Percentiles rank a stretch among this genome's conserved stretches.
Conservation (phyloP, 2,329 filamentous ascomycete genomes). For the Grosmannia penicillata region DNA sequence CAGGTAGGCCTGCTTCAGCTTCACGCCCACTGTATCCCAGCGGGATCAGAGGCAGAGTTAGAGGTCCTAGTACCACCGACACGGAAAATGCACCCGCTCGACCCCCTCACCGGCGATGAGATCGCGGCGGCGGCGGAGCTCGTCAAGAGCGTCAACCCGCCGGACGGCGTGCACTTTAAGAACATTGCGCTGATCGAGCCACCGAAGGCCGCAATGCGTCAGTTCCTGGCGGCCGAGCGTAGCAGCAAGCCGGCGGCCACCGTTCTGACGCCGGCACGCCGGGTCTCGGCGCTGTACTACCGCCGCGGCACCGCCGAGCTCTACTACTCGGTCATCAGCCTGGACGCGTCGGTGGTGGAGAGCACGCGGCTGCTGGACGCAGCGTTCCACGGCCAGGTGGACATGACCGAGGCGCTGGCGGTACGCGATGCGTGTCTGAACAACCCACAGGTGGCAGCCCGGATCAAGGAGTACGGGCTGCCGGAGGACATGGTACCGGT, state of each 20-base stretch:
- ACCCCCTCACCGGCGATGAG: slow-evolving; percentile 4
- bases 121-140: slow-evolving; percentile 3
- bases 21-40: too few relatives aligned
- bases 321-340: slow-evolving; percentile 9
- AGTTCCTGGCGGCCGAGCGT: slow-evolving; percentile 23
- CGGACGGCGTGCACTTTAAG: slow-evolving; percentile 24
- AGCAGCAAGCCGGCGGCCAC: slow-evolving; percentile 18
- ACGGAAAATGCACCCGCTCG: slow-evolving; percentile 4
- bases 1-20: too few relatives aligned
- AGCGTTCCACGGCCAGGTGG: slow-evolving; percentile 12
- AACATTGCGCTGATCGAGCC: slow-evolving; percentile 36
- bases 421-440: slow-evolving; percentile 17
- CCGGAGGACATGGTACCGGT: slow-evolving; percentile 28
- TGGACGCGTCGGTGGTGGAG: slow-evolving; percentile 7
- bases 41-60: too few relatives aligned
- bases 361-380: slow-evolving; percentile 16
- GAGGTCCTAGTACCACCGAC: too few relatives aligned
- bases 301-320: slow-evolving; percentile 6
- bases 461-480: slow-evolving; percentile 25
- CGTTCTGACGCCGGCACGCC: slow-evolving; percentile 25
- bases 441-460: slow-evolving; percentile 19
- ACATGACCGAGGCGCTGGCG: slow-evolving; percentile 19
- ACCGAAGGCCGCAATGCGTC: slow-evolving; percentile 28
- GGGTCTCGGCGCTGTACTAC: slow-evolving; percentile 14
- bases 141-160: not conserved